phyloP scores from a whole-genome alignment of 371 early-diverging fungal species.

The Thermomucor indicae-seudaticae region DNA sequence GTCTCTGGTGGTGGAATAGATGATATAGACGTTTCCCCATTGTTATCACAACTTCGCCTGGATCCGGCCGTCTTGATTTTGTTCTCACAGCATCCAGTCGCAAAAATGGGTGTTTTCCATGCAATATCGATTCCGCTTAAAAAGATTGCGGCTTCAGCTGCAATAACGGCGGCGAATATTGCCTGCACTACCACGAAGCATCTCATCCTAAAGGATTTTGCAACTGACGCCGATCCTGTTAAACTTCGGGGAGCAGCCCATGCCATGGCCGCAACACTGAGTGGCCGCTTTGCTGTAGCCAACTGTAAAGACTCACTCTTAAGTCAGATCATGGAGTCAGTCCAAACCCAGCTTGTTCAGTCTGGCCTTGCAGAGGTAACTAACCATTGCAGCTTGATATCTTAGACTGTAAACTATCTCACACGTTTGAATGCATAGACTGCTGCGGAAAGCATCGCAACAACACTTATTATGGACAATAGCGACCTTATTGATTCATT shows the following conservation, averaged over 20 bases:
- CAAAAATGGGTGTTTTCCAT: slow-evolving; percentile 76
- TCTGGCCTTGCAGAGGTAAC: slow-evolving; percentile 75
- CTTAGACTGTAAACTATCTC: background rate
- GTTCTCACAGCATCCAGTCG: slow-evolving; percentile 83
- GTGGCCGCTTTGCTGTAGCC: slow-evolving; percentile 79
- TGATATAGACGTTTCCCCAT: slow-evolving; percentile 25
- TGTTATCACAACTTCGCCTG: slow-evolving; percentile 25
- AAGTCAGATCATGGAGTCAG: slow-evolving; percentile 70
- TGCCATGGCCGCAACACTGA: slow-evolving; percentile 86
- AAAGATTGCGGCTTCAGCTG: slow-evolving; percentile 74
- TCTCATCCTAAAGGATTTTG: slow-evolving; percentile 91
- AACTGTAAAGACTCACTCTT: slow-evolving; percentile 93
- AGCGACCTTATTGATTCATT: slow-evolving; percentile 85
- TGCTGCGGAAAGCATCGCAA: slow-evolving; percentile 76
- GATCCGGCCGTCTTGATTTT: slow-evolving; percentile 56
- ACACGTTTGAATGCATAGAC: background rate
- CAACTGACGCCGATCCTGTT: slow-evolving; percentile 86
- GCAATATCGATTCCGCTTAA: slow-evolving; percentile 33
- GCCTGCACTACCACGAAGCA: slow-evolving; percentile 87
- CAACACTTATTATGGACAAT: slow-evolving; percentile 82
- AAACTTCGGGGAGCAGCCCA: slow-evolving; percentile 88
- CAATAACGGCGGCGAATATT: slow-evolving; percentile 86
- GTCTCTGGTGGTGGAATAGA: background rate
- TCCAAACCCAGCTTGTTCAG: slow-evolving; percentile 72
- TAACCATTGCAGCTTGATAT: background rate